phyloP scores from a whole-genome alignment of 192 early-diverging fungal species.

The Helicostylum pulchrum region DNA sequence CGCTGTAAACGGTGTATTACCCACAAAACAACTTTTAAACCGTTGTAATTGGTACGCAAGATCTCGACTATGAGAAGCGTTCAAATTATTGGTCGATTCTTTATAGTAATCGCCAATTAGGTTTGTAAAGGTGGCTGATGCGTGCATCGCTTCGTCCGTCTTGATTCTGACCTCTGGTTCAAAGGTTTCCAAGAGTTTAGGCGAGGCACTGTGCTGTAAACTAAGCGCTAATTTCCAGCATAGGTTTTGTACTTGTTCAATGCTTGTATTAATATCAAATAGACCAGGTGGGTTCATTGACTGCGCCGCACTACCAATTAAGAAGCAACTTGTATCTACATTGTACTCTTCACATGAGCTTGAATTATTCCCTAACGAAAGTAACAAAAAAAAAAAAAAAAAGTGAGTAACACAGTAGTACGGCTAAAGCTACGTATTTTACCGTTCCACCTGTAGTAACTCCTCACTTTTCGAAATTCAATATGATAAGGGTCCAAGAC shows the following conservation, averaged over 20 bases:
- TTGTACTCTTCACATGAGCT: conserved; percentile 16
- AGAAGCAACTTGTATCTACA: conserved; percentile 18
- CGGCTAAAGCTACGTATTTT: background rate
- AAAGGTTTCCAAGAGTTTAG: conserved; percentile 23
- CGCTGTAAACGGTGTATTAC: background rate
- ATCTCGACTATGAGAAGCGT: conserved; percentile 1
- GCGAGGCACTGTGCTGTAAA: conserved; percentile 13
- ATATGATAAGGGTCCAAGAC: conserved; percentile 20
- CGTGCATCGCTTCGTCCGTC: conserved; percentile 1
- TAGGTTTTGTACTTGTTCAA: conserved; percentile 23
- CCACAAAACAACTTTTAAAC: conserved; percentile 8
- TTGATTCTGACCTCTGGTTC: conserved; percentile 10
- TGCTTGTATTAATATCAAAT: conserved; percentile 10
- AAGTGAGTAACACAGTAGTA: too few species aligned
- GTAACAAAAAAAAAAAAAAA: background rate
- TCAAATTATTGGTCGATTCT: background rate
- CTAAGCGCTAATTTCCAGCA: conserved; percentile 20
- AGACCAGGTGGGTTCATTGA: conserved; percentile 14
- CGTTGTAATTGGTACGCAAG: background rate
- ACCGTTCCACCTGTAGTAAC: conserved; percentile 16
- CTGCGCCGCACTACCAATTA: conserved; percentile 24
- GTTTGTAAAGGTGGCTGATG: background rate
- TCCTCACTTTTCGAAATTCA: conserved; percentile 14
- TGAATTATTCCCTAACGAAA: conserved; percentile 1
- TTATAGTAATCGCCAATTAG: background rate